Base-by-base conservation (phyloP, 257 asterid genomes). In the Nemophila menziesii region DNA sequence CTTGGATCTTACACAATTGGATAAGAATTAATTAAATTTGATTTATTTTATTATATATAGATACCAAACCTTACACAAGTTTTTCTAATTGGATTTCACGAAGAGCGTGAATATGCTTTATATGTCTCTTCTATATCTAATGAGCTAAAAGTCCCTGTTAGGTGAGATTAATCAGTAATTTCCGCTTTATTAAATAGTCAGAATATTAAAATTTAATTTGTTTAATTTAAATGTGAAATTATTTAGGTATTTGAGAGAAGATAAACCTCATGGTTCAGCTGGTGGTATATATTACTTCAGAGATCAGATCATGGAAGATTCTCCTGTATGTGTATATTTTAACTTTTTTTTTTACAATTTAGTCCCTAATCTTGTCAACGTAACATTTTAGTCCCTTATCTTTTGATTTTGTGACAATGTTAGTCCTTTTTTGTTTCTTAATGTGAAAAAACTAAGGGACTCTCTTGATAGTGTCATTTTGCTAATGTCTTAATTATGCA, bases 261-360 rank as follows among this genome's bases (percentile, higher is more conserved):
- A 84, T 43, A 80, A 66, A 49, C 95, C 95, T 16, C 95, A 72
- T 64, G 93, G 95, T 56, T 84, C 95, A 11, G 95, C 86, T 7
- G 95, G 95, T 24, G 73, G 92, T 46, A 72, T 84, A 50, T 84
- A 70, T 54, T 70, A 77, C 67, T 84, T 84, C 67, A 71, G 78
- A 65, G 90, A 80, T 70, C 64, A 58, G 37, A 84, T 84, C 62
- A 80, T 77, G 93, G 93, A 84, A 51, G 95, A 84, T 39, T 65
- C 77, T 48, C 95, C 95, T n/a, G 95, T 84, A 74, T 46, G 75
- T 47, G 16, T 45, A 9, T n/a, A n/a, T n/a, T n/a, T 45, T 52
- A 19, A 14, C 42, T 43, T 18, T 26, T 20, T 29, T 62, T 11
- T 16, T 41, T 17, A 11, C 14, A 23, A 21, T 61, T 46, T 5